phyloP scores from a whole-genome alignment of 139 green algal genomes.

The Volvox reticuliferus region DNA sequence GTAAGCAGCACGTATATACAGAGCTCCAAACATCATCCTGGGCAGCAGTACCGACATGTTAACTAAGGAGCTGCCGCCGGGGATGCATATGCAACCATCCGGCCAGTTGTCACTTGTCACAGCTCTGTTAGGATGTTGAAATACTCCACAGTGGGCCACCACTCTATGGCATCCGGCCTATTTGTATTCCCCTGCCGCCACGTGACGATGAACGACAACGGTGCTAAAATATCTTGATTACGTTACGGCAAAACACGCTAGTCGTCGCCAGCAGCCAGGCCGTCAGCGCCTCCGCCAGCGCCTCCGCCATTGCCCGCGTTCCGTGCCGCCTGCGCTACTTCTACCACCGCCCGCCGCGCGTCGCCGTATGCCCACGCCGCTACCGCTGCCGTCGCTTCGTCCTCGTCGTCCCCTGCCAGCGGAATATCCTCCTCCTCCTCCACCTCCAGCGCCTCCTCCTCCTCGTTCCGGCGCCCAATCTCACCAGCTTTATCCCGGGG shows the following conservation, averaged over 20 bases:
- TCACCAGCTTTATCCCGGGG: background rate
- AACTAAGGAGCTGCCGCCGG: no score
- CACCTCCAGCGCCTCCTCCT: background rate
- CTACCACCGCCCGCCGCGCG: background rate
- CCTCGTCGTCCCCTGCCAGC: background rate
- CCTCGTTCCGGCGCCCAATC: background rate
- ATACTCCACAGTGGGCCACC: no score
- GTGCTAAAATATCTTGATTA: no score
- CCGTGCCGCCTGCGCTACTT: background rate
- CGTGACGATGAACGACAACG: no score
- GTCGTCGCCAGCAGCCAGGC: background rate
- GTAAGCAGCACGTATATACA: no score
- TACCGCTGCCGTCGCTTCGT: background rate
- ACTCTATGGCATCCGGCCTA: no score
- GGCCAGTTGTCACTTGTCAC: no score
- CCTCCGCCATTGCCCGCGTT: background rate
- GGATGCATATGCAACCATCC: no score
- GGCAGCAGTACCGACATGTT: no score
- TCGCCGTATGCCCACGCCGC: conserved; percentile 3
- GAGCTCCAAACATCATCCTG: no score
- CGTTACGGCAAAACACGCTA: background rate
- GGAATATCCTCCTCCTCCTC: background rate
- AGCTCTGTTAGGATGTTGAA: no score
- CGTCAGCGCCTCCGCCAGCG: background rate
- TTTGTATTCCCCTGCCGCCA: no score